Evolutionary conservation across 23 red algal genomes (phyloP), one percentile per base, ranked within the genome.

Genomic region (Gracilariopsis chorda): DNA sequence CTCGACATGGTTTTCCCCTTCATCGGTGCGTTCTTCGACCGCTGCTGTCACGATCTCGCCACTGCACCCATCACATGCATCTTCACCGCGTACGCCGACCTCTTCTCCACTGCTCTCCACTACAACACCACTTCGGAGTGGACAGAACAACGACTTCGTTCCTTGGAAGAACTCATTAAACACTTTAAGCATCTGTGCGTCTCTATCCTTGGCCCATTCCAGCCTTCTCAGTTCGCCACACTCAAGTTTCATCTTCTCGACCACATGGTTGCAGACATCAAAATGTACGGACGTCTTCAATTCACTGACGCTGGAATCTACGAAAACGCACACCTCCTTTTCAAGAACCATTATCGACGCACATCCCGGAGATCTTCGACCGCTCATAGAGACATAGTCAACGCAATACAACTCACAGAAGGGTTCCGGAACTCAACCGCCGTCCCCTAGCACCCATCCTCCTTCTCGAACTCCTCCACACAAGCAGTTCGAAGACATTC

Each of bases 1-100:
- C 55, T 84, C 37, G 80, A 84, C 80, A 84, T 84, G 80, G 80
- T 84, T 1, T 39, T 62, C 78, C 78, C 78, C 12, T 83, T 83
- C 51, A 44, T 83, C 5, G 78, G 53, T 17, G 78, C 78, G 7
- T 64, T 62, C 33, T 33, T 83, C 40, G 28, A 64, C 57, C 51
- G 78, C 11, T 83, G 78, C 52, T 83, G 78, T 7, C 12, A 45
- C 51, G 57, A 86, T 49, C 27, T 40, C 10, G 14, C 28, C 30
- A 13, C 43, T 7, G 60, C 82, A 23, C 61, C 82, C 28, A 2
- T 86, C 23, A 78, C 72, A 27, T 27, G 1, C 2, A 17, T 78
- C 10, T 78, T 78, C 43, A 47, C 41, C 23, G 11, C 19, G 13
- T 84, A 84, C 59, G 8, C 20, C 4, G 80, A 84, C 51, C 35